A percentile compares a stretch with the other conserved stretches of the same genome.
phyloP scores from a whole-genome alignment of 768 basidiomycete genomes.

The Artomyces pyxidatus region DNA sequence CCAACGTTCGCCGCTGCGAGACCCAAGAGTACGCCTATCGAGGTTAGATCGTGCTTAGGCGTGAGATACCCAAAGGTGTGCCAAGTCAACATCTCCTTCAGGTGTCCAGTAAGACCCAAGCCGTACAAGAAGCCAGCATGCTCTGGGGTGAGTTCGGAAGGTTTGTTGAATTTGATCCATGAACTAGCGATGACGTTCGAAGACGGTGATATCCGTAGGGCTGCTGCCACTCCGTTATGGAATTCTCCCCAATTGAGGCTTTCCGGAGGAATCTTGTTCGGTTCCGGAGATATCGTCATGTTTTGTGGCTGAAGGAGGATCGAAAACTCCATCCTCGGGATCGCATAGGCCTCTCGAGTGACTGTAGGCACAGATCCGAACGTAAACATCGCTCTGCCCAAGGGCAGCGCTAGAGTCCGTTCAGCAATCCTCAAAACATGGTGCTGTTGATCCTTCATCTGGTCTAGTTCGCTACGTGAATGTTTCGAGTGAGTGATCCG shows the following conservation, averaged over 20 bases:
- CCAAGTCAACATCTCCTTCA: constrained; percentile 86
- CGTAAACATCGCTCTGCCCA: constrained; percentile 88
- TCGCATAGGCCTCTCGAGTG: constrained; percentile 67
- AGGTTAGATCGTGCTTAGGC: constrained; percentile 92
- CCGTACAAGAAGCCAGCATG: constrained; percentile 97
- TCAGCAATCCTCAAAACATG: constrained; percentile 76
- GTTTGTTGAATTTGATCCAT: constrained; percentile 95
- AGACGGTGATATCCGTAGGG: constrained; percentile 72
- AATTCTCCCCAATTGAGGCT: constrained; percentile 91
- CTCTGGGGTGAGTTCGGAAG: constrained; percentile 80
- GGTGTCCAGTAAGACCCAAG: constrained; percentile 85
- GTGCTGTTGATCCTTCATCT: constrained; percentile 76
- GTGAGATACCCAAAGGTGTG: constrained; percentile 94
- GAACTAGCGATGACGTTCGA: constrained; percentile 77
- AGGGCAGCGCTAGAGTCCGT: constrained; percentile 81
- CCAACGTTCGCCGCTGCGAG: constrained; percentile 87
- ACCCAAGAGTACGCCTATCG: constrained; percentile 90
- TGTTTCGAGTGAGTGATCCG: no score
- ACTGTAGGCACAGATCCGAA: constrained; percentile 75
- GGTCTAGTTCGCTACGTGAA: constrained; percentile 72
- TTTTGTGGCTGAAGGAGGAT: constrained; percentile 72
- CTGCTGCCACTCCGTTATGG: constrained; percentile 94
- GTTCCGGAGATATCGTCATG: constrained; percentile 52
- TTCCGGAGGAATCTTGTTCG: constrained; percentile 66
- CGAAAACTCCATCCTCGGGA: constrained; percentile 72